A percentile compares a stretch with the other conserved stretches of the same genome.
phyloP scores from a whole-genome alignment of 2,329 filamentous ascomycete genomes.

The Clarireedia monteithiana region DNA sequence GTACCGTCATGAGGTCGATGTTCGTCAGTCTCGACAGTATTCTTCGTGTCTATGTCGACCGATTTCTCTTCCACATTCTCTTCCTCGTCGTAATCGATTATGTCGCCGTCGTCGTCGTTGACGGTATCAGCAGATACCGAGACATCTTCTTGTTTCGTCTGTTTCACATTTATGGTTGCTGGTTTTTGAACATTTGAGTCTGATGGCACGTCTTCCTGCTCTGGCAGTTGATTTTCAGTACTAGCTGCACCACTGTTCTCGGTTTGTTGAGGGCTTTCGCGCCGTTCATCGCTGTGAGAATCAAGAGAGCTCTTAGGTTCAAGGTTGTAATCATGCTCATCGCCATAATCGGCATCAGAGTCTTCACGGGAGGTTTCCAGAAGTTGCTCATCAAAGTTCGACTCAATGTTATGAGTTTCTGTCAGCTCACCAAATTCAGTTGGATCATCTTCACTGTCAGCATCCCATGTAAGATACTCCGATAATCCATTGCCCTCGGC shows the following conservation, averaged over 20 bases:
- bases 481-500: conserved; percentile 45
- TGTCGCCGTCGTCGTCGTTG: conserved; percentile 31
- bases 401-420: not conserved
- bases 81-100: conserved; percentile 43
- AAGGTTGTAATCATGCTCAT: not conserved
- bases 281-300: not conserved
- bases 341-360: not conserved
- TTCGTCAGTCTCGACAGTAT: conserved; percentile 6
- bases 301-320: not conserved
- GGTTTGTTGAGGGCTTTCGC: not conserved
- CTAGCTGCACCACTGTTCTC: not conserved
- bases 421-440: conserved; percentile 12
- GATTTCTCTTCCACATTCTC: conserved; percentile 24
- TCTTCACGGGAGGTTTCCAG: not conserved
- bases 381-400: not conserved
- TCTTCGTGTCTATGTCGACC: conserved; percentile 4
- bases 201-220: conserved; percentile 1
- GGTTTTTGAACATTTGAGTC: not conserved
- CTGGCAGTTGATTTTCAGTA: not conserved
- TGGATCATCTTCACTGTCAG: conserved; percentile 17
- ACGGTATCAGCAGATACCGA: not conserved
- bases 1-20: conserved; percentile 21
- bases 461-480: conserved; percentile 21
- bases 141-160: not conserved
- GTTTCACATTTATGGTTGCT: not conserved